Conservation (phyloP, 1,284 basidiomycete genomes). For the Cryptococcus sp. region DNA sequence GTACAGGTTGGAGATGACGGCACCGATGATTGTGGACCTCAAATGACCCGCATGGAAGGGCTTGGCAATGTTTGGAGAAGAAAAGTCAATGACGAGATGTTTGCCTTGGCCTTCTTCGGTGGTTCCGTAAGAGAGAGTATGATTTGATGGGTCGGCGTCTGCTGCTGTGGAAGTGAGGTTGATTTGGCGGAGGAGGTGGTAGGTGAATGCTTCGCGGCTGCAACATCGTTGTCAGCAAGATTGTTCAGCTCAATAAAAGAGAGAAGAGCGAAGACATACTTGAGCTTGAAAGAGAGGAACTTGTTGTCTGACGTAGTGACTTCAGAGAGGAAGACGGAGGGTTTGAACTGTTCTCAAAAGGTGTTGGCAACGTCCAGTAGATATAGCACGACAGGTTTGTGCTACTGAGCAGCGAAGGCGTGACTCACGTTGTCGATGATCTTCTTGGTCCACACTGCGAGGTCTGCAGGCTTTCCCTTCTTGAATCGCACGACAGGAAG, state of each 20-base stretch:
- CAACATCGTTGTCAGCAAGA: background rate
- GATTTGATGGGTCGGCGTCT: constrained; percentile 35
- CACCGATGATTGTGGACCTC: constrained; percentile 95
- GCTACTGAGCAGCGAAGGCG: background rate
- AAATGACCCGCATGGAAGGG: constrained; percentile 98
- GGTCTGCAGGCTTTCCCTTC: constrained; percentile 71
- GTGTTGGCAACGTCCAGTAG: constrained; percentile 37
- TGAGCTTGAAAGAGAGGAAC: constrained; percentile 83
- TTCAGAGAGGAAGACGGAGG: constrained; percentile 56
- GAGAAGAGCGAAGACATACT: constrained; percentile 48
- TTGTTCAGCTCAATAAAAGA: background rate
- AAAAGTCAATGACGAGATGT: constrained; percentile 71
- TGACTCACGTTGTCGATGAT: constrained; percentile 70
- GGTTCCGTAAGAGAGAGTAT: constrained; percentile 67
- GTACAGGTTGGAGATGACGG: constrained; percentile 89
- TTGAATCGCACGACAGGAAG: constrained; percentile 90
- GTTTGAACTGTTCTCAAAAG: constrained; percentile 53
- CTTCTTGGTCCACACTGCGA: constrained; percentile 71
- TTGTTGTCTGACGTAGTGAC: constrained; percentile 60
- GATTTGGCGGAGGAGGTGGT: constrained; percentile 78
- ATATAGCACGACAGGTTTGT: background rate
- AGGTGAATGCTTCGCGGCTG: constrained; percentile 64
- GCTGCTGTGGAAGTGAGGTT: constrained; percentile 63
- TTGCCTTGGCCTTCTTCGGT: constrained; percentile 77
- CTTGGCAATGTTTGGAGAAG: constrained; percentile 97